phyloP scores from a whole-genome alignment of 2,329 filamentous ascomycete species.

The Stagonosporopsis cucurbitacearum region DNA sequence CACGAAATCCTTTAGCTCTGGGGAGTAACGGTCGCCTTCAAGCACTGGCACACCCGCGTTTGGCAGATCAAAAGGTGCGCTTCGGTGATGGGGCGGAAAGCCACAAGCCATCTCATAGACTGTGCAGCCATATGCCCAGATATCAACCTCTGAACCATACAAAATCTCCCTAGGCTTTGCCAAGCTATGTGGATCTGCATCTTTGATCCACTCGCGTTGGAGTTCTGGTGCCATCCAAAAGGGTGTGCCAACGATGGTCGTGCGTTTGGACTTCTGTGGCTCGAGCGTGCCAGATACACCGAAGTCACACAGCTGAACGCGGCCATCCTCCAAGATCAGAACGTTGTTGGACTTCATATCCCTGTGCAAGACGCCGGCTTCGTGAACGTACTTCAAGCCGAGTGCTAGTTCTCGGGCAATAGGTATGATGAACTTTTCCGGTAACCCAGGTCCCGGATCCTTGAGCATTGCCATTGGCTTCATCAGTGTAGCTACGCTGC shows the following conservation, averaged over 20 bases:
- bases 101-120: slow-evolving; percentile 83
- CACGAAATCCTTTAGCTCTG: slow-evolving; percentile 71
- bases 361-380: slow-evolving; percentile 71
- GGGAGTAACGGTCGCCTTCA: slow-evolving; percentile 74
- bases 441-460: slow-evolving; percentile 50
- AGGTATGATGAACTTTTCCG: slow-evolving; percentile 68
- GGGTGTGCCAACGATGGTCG: slow-evolving; percentile 81
- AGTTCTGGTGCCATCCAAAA: slow-evolving; percentile 89
- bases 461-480: slow-evolving; percentile 48
- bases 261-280: slow-evolving; percentile 75
- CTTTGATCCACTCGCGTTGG: slow-evolving; percentile 56
- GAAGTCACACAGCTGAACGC: slow-evolving; percentile 84
- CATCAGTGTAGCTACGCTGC: slow-evolving; percentile 74
- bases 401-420: slow-evolving; percentile 69
- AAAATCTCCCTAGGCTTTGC: slow-evolving; percentile 58
- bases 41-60: slow-evolving; percentile 66
- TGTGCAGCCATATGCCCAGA: slow-evolving; percentile 85
- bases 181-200: slow-evolving; percentile 63
- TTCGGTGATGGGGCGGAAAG: slow-evolving; percentile 69
- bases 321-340: slow-evolving; percentile 76
- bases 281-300: slow-evolving; percentile 82
- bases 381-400: slow-evolving; percentile 66
- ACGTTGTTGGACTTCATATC: slow-evolving; percentile 78
- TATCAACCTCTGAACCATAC: slow-evolving; percentile 66
- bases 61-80: slow-evolving; percentile 47